A percentile compares a stretch with the other conserved stretches of the same genome.
Evolutionary conservation across 148 eudicot genomes (phyloP).

Genomic region (Nyssa sinensis): DNA sequence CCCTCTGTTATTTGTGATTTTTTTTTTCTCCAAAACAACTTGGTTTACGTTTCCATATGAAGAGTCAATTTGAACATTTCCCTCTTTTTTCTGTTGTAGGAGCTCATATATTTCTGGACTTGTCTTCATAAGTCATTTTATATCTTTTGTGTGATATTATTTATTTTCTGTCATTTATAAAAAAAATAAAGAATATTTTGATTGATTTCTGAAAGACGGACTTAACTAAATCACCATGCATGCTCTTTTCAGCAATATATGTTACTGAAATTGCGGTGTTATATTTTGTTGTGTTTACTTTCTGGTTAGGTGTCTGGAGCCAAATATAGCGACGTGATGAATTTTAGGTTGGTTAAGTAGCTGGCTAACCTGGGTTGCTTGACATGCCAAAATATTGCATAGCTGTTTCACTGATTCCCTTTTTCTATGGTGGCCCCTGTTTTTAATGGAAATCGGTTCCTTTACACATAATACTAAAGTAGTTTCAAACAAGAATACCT

Average conservation of each 20-base stretch:
- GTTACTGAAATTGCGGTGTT: neutral
- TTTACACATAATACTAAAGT: neutral
- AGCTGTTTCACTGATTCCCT: conserved; percentile 1
- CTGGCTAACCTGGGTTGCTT: neutral
- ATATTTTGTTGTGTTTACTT: neutral
- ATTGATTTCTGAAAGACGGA: too few species aligned
- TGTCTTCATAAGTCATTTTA: too few species aligned
- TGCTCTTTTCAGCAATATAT: neutral
- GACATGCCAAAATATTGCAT: neutral
- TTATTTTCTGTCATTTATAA: neutral
- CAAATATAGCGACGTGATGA: neutral
- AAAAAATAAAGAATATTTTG: too few species aligned
- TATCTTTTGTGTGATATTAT: neutral
- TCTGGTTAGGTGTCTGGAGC: neutral
- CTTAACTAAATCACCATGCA: neutral
- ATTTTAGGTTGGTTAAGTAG: neutral
- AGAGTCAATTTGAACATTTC: neutral
- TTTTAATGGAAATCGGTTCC: neutral
- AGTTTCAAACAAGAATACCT: conserved; percentile 6
- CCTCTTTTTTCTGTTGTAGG: too few species aligned
- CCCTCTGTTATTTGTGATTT: neutral
- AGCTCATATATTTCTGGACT: too few species aligned
- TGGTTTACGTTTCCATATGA: neutral
- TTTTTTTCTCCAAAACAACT: neutral
- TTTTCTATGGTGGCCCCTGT: neutral